Evolutionary conservation across 345 rosid species (phyloP).

Genomic region (Luvunga scandens): DNA sequence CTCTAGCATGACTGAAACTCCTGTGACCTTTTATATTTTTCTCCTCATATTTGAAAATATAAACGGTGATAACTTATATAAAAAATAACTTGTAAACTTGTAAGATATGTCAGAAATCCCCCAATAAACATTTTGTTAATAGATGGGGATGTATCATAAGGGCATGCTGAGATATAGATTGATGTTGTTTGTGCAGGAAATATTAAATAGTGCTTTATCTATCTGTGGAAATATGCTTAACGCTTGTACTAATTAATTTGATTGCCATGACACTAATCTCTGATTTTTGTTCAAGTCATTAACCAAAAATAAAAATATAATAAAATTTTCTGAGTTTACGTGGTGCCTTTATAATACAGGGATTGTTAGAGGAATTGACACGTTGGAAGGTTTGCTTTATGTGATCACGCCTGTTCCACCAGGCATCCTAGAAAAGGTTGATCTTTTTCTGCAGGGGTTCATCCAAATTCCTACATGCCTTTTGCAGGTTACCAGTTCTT

Average conservation of each 20-base stretch:
- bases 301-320: neutral
- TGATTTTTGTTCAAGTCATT: neutral
- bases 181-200: neutral
- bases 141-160: neutral
- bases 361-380: slow-evolving; percentile 85
- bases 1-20: neutral
- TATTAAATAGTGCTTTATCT: neutral
- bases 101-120: neutral
- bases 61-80: neutral
- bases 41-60: neutral
- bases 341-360: slow-evolving; percentile 42
- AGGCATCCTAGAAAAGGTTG: slow-evolving; percentile 66
- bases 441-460: slow-evolving; percentile 73
- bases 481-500: slow-evolving; percentile 53
- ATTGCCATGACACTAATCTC: neutral
- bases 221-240: neutral
- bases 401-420: slow-evolving; percentile 82
- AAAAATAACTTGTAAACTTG: neutral
- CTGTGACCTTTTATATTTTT: neutral
- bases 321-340: slow-evolving; percentile 1
- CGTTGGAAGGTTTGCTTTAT: slow-evolving; percentile 55
- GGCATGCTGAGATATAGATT: neutral
- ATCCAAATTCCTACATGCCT: slow-evolving; percentile 80
- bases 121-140: neutral
- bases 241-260: neutral